These are phyloP conservation scores for Penicillium crystallinum DNA, from an alignment of 495 filamentous ascomycete species.

Conservation along the genomic window DNA sequence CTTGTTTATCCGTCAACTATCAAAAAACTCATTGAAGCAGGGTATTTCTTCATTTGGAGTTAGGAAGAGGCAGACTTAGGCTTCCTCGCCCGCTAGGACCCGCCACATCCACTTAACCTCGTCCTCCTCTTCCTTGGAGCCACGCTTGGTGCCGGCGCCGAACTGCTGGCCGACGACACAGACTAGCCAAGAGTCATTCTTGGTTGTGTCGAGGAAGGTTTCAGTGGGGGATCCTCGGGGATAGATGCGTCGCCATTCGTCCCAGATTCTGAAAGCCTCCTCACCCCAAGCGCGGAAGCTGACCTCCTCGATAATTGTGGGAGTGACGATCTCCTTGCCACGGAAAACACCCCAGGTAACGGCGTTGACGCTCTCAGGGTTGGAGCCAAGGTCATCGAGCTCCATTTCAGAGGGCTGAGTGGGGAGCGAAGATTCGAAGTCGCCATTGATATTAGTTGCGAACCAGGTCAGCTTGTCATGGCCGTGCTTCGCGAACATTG, in stretches of 20 bases:
- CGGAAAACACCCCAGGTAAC: slow-evolving; percentile 97
- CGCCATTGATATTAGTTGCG: slow-evolving; percentile 67
- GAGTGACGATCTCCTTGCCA: slow-evolving; percentile 94
- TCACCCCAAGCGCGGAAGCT: slow-evolving; percentile 94
- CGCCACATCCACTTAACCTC: slow-evolving; percentile 44
- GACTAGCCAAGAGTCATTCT: slow-evolving; percentile 74
- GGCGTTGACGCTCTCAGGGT: slow-evolving; percentile 67
- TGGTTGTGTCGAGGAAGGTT: slow-evolving; percentile 60
- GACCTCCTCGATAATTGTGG: slow-evolving; percentile 95
- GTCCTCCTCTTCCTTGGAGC: slow-evolving; percentile 40
- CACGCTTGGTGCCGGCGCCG: slow-evolving; percentile 39
- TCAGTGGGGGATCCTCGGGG: slow-evolving; percentile 59
- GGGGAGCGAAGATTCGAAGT: slow-evolving; percentile 61
- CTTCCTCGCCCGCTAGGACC: slow-evolving; percentile 29
- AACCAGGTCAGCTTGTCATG: slow-evolving; percentile 73
- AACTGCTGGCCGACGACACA: slow-evolving; percentile 88
- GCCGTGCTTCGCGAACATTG: slow-evolving; percentile 53
- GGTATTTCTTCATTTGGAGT: slow-evolving; percentile 15
- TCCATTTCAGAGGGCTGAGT: slow-evolving; percentile 27
- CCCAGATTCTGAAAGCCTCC: slow-evolving; percentile 93
- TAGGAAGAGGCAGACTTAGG: not conserved
- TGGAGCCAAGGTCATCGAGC: slow-evolving; percentile 29
- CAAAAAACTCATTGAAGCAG: not conserved
- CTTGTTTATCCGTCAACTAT: not conserved
- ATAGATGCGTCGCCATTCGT: slow-evolving; percentile 87